Conservation (phyloP, 2,329 filamentous ascomycete species). For the Colletotrichum sp. region DNA sequence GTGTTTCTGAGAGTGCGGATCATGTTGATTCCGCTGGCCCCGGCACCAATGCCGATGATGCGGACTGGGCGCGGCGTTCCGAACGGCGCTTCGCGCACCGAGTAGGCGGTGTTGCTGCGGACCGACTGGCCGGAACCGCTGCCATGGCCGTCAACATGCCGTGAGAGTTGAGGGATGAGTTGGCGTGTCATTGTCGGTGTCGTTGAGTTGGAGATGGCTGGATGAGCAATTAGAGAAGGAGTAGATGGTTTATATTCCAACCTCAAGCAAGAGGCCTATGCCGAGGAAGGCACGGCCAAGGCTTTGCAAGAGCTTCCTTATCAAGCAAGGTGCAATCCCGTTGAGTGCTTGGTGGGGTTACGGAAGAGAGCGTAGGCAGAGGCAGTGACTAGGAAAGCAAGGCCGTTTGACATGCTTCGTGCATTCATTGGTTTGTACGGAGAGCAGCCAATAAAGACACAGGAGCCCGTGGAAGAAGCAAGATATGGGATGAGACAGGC, state of each 20-base stretch:
- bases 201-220: not conserved
- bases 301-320: not conserved
- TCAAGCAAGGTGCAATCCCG: not conserved
- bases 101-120: slow-evolving; percentile 2
- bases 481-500: not conserved
- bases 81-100: slow-evolving; percentile 16
- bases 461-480: not conserved
- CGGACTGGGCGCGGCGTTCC: slow-evolving; percentile 14
- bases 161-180: slow-evolving; percentile 17
- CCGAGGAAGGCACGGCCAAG: not conserved
- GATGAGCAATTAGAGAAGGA: not conserved
- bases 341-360: not conserved
- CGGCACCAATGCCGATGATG: slow-evolving; percentile 22
- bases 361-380: not conserved
- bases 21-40: slow-evolving; percentile 24
- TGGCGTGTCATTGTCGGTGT: slow-evolving; percentile 20
- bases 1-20: slow-evolving; percentile 48
- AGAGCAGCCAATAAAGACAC: slow-evolving; percentile 4
- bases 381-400: not conserved
- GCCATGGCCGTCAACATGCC: slow-evolving; percentile 16
- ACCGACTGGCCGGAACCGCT: slow-evolving; percentile 5
- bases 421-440: not conserved
- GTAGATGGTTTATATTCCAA: slow-evolving; percentile 12
- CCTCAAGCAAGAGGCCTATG: not conserved
- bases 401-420: not conserved